These are phyloP conservation scores for Alternaria conjuncta DNA, from an alignment of 2,329 filamentous ascomycete genomes.

Conservation along the genomic window DNA sequence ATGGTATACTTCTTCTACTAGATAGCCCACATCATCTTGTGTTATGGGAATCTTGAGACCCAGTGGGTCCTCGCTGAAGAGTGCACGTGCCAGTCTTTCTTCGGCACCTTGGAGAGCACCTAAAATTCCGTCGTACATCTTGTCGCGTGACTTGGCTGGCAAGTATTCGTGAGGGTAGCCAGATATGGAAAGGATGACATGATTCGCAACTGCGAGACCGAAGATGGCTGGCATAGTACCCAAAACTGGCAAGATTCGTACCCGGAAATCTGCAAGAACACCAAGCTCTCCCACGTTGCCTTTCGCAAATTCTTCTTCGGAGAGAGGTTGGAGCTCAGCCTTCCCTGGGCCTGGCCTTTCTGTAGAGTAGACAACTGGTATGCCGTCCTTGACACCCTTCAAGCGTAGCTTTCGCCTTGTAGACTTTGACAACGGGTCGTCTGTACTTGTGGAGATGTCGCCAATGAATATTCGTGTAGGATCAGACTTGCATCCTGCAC, in stretches of 20 bases:
- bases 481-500: constrained; percentile 90
- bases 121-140: constrained; percentile 88
- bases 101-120: constrained; percentile 77
- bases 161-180: constrained; percentile 88
- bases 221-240: constrained; percentile 98
- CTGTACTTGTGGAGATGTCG: constrained; percentile 85
- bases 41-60: constrained; percentile 83
- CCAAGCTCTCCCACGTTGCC: constrained; percentile 86
- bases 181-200: constrained; percentile 81
- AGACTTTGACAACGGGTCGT: constrained; percentile 85
- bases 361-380: constrained; percentile 90
- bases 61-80: constrained; percentile 61
- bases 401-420: constrained; percentile 80
- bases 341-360: constrained; percentile 91
- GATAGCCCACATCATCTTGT: constrained; percentile 80
- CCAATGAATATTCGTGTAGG: constrained; percentile 85
- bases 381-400: constrained; percentile 79
- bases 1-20: constrained; percentile 87
- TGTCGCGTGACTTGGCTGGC: constrained; percentile 80
- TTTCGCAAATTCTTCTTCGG: constrained; percentile 86
- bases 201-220: constrained; percentile 88
- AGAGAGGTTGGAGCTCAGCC: constrained; percentile 82
- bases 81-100: constrained; percentile 71
- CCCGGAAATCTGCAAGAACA: constrained; percentile 88
- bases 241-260: constrained; percentile 91